A percentile compares a stretch with the other conserved stretches of the same genome.
These are phyloP conservation scores for Fraxinus dipetala DNA, from an alignment of 305 asterid species.

Conservation along the genomic window DNA sequence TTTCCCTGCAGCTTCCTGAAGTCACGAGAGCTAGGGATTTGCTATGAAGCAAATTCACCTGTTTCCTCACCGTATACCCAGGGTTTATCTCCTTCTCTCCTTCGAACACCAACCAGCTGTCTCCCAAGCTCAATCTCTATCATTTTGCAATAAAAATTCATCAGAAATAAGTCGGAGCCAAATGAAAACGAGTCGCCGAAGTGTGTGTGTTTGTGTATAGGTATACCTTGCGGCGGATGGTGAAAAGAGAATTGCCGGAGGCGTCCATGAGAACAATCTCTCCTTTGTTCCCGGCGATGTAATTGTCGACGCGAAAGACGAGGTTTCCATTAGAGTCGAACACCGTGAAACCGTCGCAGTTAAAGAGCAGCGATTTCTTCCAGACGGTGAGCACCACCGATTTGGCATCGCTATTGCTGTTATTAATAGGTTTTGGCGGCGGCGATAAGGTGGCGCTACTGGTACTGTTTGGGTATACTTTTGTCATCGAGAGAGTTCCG, in stretches of 20 bases:
- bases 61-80: constrained; percentile 30
- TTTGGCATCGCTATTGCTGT: background rate
- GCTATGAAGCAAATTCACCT: constrained; percentile 18
- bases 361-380: constrained; percentile 42
- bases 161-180: background rate
- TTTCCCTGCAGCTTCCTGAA: background rate
- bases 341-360: constrained; percentile 43
- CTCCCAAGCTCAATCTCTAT: constrained; percentile 38
- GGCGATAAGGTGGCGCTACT: background rate
- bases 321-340: constrained; percentile 36
- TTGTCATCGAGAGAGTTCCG: constrained; percentile 19
- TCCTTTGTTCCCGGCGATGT: constrained; percentile 29
- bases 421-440: constrained; percentile 3
- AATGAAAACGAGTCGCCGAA: background rate
- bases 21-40: constrained; percentile 34
- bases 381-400: constrained; percentile 37
- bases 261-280: constrained; percentile 46
- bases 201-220: background rate
- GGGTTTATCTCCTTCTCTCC: constrained; percentile 35
- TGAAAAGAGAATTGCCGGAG: constrained; percentile 36
- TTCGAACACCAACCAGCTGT: constrained; percentile 37
- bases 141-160: background rate
- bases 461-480: constrained; percentile 30
- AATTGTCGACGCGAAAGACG: constrained; percentile 42
- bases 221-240: constrained; percentile 45